Base-by-base conservation (phyloP, 2,329 filamentous ascomycete genomes). In the Colletotrichum filicis region DNA sequence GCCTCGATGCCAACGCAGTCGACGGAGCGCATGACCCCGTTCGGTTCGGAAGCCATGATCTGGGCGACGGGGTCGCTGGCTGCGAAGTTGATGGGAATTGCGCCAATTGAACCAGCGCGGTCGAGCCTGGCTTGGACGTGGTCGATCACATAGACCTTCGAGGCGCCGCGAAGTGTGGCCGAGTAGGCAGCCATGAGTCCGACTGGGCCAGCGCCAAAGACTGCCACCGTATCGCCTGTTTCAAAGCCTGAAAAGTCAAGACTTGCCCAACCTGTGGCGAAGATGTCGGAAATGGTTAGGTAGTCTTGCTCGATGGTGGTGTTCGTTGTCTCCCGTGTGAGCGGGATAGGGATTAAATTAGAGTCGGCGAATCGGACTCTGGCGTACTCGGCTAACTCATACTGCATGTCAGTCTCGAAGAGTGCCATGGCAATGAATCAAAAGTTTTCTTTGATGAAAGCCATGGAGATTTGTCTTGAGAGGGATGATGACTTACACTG, bases 321-420 rank as follows among this genome's bases (percentile, higher is more conserved):
- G 0, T 90, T 90, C 16, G 64, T 4, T 4, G 55, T 66, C 32
- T 53, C 11, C 12, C 26, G 16, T 12, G 53, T 66, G 7, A 59
- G 22, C 1, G 91, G 91, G 1, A 93, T 81, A 64, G 87, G 87
- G 35, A 93, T 80, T 5, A 88, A 88, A 73, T 92, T 93, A 81
- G 92, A 92, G 77, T 93, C 91, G 1, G 91, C 91, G 71, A 89
- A 92, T 0, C 91, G 91, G 2, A 93, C 88, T 2, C 90, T 85
- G 22, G 92, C 82, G 72, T 90, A 93, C 78, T 93, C 75, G 46
- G 78, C 77, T 76, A 28, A 5, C 1, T 5, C 14, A 12, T 52
- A 53, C 58, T 3, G 11, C 11, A 42, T 30, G 22, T 28, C 19
- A 37, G 32, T 11, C 32, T 9, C 8, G 8, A 9, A 35, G 12